Base-by-base conservation (phyloP, 2,329 filamentous ascomycete species). In the Thelonectria olida region DNA sequence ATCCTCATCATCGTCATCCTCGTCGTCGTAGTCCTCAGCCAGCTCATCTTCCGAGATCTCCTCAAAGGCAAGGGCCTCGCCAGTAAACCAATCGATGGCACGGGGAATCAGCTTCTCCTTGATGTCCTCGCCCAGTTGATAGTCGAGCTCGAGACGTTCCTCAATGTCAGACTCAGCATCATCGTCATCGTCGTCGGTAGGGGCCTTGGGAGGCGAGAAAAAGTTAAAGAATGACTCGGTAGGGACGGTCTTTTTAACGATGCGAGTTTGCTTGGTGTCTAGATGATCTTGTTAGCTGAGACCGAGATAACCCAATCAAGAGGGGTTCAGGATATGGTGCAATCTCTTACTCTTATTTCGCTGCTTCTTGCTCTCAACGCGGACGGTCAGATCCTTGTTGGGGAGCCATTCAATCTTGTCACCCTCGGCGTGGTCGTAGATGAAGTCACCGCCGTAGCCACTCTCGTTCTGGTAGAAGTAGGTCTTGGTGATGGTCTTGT, bases 201-300 rank as follows among this genome's bases (percentile, higher is more conserved):
- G 96, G 63, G 93, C 90, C 81, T 92, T 92, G 47, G 96, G 96
- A 23, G 96, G 96, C 55, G 93, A 93, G 85, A 99, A 99, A 88
- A 97, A 97, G 86, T 97, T 97, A 88, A 93, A 93, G 86, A 99
- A 99, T 2, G 96, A 98, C 79, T 97, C 96, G 60, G 95, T 98
- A 36, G 96, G 96, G 47, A 99, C 96, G 2, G 95, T 97, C 85
- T 97, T 97, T 90, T 98, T 98, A 70, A 99, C 94, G 70, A 99
- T 92, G 69, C 96, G 93, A 64, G 96, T 99, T 80, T 99, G 96
- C 85, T 99, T 99, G 71, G 96, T 99, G 85, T 96, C 96, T 98
- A 73, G n/a, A 39, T 27, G 56, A 38, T 19, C 15, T 72, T 17
- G 61, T 67, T 52, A 64, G 58, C 50, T 12, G n/a, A 28, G 5